These are phyloP conservation scores for Sporobolomyces pararoseus DNA, from an alignment of 768 basidiomycete genomes.

Conservation along the genomic window DNA sequence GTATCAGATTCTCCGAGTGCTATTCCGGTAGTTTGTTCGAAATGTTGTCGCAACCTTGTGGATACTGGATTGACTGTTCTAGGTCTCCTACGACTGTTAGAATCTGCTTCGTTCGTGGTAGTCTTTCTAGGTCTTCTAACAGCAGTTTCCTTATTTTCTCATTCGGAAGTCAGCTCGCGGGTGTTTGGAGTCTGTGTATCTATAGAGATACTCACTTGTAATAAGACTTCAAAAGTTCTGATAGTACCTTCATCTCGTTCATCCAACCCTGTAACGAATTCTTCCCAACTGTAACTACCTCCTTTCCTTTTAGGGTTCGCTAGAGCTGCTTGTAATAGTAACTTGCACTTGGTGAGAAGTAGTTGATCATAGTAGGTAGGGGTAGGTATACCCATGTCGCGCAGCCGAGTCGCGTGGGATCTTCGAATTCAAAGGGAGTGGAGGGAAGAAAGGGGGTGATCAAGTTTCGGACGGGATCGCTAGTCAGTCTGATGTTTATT, in stretches of 20 bases:
- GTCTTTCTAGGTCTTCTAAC: constrained; percentile 9
- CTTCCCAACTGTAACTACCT: not conserved
- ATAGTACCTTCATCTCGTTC: not conserved
- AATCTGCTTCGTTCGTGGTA: not conserved
- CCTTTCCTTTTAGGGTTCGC: constrained; percentile 2
- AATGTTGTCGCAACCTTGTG: too few species aligned
- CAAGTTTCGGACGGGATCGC: too few species aligned
- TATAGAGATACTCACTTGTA: constrained; percentile 5
- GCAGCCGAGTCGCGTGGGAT: not conserved
- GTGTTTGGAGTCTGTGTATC: not conserved
- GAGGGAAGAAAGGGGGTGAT: too few species aligned
- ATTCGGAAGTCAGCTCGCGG: not conserved
- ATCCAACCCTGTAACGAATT: constrained; percentile 22
- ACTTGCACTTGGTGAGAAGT: constrained; percentile 26
- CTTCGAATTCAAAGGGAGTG: not conserved
- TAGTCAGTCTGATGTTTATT: too few species aligned
- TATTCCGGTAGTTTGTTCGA: too few species aligned
- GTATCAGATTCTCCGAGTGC: not conserved
- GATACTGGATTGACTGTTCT: too few species aligned
- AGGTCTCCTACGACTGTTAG: too few species aligned
- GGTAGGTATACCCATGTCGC: constrained; percentile 21
- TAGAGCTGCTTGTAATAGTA: constrained; percentile 19
- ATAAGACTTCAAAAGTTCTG: constrained; percentile 17
- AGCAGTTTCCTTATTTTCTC: not conserved
- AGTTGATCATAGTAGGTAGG: constrained; percentile 25